A percentile compares a stretch with the other conserved stretches of the same genome.
phyloP scores from a whole-genome alignment of 441 rosid genomes.

The Erodium trifolium region DNA sequence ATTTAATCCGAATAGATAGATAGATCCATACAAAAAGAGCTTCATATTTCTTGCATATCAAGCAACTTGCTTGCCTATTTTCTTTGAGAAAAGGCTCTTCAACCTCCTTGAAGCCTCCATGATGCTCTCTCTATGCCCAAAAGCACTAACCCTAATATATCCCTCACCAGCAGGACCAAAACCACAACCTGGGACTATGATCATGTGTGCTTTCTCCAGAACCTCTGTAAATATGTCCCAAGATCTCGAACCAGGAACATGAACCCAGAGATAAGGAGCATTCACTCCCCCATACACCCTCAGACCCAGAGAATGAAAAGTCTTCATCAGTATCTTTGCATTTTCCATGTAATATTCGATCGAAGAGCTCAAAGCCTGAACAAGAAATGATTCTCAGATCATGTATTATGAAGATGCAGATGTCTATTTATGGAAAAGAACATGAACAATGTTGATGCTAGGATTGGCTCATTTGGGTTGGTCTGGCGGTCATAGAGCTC shows the following conservation, averaged over 20 bases:
- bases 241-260: slow-evolving; percentile 86
- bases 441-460: background rate
- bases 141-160: slow-evolving; percentile 81
- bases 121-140: slow-evolving; percentile 78
- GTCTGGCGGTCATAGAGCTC: no score
- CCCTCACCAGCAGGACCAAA: slow-evolving; percentile 98
- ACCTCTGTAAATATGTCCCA: slow-evolving; percentile 95
- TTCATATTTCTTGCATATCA: background rate
- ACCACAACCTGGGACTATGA: slow-evolving; percentile 90
- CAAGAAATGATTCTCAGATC: background rate
- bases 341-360: slow-evolving; percentile 91
- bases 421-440: background rate
- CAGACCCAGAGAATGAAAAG: slow-evolving; percentile 76
- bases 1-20: no score
- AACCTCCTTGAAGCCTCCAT: slow-evolving; percentile 89
- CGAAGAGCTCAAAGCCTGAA: slow-evolving; percentile 75
- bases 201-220: slow-evolving; percentile 83
- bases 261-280: slow-evolving; percentile 94
- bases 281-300: slow-evolving; percentile 73
- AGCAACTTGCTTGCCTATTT: background rate
- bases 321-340: slow-evolving; percentile 60
- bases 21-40: no score
- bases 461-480: background rate
- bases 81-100: slow-evolving; percentile 24
- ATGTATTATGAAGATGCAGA: background rate